A percentile compares a stretch with the other conserved stretches of the same genome.
These are phyloP conservation scores for Arxiozyma telluris DNA, from an alignment of 1,139 yeast genomes.

Conservation along the genomic window DNA sequence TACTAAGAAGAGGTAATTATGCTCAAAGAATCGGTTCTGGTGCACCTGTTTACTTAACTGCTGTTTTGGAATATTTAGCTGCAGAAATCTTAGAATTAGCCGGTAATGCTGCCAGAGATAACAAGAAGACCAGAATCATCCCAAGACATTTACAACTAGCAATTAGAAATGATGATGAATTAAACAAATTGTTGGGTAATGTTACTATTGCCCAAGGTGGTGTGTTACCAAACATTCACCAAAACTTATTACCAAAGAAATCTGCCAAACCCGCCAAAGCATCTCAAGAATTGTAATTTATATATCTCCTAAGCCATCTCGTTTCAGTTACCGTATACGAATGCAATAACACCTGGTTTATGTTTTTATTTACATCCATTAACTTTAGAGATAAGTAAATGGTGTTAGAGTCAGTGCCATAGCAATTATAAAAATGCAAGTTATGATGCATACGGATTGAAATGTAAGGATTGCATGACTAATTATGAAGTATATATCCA, in stretches of 20 bases:
- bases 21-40: conserved; percentile 99
- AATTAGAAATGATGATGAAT: conserved; percentile 96
- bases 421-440: no score
- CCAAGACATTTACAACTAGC: conserved; percentile 98
- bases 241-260: conserved; percentile 91
- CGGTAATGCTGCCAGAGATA: conserved; percentile 98
- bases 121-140: conserved; percentile 95
- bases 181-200: conserved; percentile 86
- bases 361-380: no score
- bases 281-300: conserved; percentile 70
- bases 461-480: not conserved
- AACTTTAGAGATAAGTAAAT: no score
- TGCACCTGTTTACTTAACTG: conserved; percentile 92
- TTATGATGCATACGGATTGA: no score
- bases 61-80: conserved; percentile 91
- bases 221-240: conserved; percentile 95
- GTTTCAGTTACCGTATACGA: not conserved
- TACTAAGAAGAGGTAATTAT: conserved; percentile 94
- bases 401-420: not conserved
- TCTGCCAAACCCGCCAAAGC: conserved; percentile 67
- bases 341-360: not conserved
- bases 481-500: no score
- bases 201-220: conserved; percentile 97
- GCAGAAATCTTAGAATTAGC: conserved; percentile 98
- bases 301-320: not conserved